Evolutionary conservation across 148 eudicot genomes (phyloP).

Genomic region (Vaccinium darrowii): DNA sequence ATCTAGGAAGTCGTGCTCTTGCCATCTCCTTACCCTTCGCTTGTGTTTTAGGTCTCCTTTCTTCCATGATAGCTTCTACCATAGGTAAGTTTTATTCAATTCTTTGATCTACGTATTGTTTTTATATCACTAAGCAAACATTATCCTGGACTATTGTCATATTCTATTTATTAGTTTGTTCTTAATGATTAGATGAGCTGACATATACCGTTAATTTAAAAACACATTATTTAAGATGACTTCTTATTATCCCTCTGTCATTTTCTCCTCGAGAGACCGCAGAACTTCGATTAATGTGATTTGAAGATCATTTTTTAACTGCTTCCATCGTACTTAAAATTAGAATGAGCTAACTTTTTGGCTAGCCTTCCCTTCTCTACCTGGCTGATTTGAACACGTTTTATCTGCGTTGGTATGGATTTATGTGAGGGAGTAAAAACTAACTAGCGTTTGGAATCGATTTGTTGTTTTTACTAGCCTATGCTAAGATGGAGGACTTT

Average conservation of each 20-base stretch:
- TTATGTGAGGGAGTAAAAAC: not conserved
- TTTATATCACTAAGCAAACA: not conserved
- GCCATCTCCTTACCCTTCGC: constrained; percentile 50
- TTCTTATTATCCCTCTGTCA: too few relatives aligned
- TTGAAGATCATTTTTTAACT: constrained; percentile 3
- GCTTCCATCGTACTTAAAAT: not conserved
- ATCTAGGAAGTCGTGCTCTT: constrained; percentile 47
- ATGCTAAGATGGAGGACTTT: too few relatives aligned
- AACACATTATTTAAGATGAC: not conserved
- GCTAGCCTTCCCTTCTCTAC: too few relatives aligned
- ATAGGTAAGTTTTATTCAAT: constrained; percentile 37
- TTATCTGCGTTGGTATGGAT: not conserved
- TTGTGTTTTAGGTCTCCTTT: constrained; percentile 49
- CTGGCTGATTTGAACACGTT: not conserved
- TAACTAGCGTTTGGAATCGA: not conserved
- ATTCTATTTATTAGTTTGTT: not conserved
- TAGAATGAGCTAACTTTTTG: too few relatives aligned
- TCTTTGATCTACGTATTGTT: not conserved
- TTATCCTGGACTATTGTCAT: not conserved
- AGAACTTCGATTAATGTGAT: not conserved
- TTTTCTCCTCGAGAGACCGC: not conserved
- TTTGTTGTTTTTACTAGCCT: not conserved
- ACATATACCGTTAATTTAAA: not conserved
- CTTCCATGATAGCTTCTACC: constrained; percentile 55
- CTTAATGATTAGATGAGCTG: not conserved